phyloP scores from a whole-genome alignment of 2,329 filamentous ascomycete species.

The Pyrenochaeta sp. region DNA sequence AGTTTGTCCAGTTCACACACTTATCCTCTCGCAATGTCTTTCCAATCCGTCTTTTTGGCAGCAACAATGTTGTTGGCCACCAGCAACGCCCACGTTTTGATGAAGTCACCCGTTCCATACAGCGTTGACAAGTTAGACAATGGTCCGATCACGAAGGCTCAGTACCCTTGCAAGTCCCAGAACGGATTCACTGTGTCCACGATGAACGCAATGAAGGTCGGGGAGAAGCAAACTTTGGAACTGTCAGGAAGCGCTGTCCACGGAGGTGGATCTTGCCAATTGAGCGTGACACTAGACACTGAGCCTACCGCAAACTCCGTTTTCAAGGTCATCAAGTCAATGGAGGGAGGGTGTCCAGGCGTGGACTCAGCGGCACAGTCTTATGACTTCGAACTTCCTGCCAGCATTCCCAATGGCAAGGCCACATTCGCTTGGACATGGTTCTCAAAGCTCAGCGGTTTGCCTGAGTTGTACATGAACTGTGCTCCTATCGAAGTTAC shows the following conservation, averaged over 20 bases:
- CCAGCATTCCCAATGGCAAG: conserved; percentile 74
- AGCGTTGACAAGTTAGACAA: conserved; percentile 63
- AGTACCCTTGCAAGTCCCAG: conserved; percentile 75
- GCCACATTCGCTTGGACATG: conserved; percentile 91
- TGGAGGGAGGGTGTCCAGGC: conserved; percentile 84
- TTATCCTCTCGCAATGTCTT: conserved; percentile 53
- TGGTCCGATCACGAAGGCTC: conserved; percentile 64
- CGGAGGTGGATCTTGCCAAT: conserved; percentile 89
- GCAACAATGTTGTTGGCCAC: conserved; percentile 61
- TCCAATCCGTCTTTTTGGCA: conserved; percentile 59
- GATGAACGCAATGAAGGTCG: conserved; percentile 64
- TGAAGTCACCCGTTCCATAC: conserved; percentile 72
- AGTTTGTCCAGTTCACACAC: conserved; percentile 21
- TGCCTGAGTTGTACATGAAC: conserved; percentile 90
- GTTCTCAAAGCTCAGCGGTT: conserved; percentile 81
- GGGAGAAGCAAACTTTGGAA: conserved; percentile 65
- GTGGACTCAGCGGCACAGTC: conserved; percentile 61
- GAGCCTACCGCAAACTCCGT: conserved; percentile 61
- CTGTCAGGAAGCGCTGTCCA: conserved; percentile 80
- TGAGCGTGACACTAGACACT: conserved; percentile 74
- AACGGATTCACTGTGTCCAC: conserved; percentile 37
- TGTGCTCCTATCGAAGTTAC: conserved; percentile 78
- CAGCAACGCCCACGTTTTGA: conserved; percentile 76
- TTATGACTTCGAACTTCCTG: conserved; percentile 76
- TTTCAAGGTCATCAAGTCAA: conserved; percentile 90